A percentile compares a stretch with the other conserved stretches of the same genome.
Evolutionary conservation across 1,139 yeast genomes (phyloP).

Genomic region (Yarrowia galli): DNA sequence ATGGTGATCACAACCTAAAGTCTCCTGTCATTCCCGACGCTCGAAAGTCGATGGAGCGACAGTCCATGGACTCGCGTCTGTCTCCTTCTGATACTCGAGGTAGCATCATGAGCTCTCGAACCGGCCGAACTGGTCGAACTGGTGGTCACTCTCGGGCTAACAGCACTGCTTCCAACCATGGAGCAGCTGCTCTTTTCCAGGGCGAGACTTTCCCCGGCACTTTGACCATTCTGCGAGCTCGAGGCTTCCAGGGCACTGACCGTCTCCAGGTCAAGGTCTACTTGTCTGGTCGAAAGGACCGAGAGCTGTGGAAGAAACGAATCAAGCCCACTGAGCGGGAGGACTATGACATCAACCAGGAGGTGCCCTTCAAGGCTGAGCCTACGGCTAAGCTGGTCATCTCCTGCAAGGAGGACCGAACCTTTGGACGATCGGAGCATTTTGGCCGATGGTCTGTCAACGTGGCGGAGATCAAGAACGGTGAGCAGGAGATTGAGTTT

Average conservation of each 20-base stretch:
- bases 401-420: constrained; percentile 70
- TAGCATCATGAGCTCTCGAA: constrained; percentile 32
- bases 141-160: constrained; percentile 40
- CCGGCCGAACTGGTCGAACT: constrained; percentile 38
- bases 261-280: constrained; percentile 49
- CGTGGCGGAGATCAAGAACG: constrained; percentile 45
- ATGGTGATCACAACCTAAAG: constrained; percentile 22
- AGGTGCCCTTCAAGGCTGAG: constrained; percentile 70
- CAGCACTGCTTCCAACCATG: constrained; percentile 43
- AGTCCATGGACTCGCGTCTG: constrained; percentile 28
- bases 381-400: constrained; percentile 66
- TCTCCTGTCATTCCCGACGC: constrained; percentile 26
- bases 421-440: constrained; percentile 73
- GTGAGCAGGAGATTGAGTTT: constrained; percentile 46
- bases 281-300: constrained; percentile 51
- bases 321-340: constrained; percentile 60
- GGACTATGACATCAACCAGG: constrained; percentile 65
- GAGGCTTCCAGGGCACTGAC: constrained; percentile 47
- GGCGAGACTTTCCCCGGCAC: constrained; percentile 44
- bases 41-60: constrained; percentile 28
- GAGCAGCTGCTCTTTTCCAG: constrained; percentile 41
- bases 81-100: constrained; percentile 31
- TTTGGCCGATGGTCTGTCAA: constrained; percentile 60
- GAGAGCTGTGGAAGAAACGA: constrained; percentile 67
- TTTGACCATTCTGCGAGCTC: constrained; percentile 46